Base-by-base conservation (phyloP, 768 basidiomycete genomes). In the Lactifluus rugatus region DNA sequence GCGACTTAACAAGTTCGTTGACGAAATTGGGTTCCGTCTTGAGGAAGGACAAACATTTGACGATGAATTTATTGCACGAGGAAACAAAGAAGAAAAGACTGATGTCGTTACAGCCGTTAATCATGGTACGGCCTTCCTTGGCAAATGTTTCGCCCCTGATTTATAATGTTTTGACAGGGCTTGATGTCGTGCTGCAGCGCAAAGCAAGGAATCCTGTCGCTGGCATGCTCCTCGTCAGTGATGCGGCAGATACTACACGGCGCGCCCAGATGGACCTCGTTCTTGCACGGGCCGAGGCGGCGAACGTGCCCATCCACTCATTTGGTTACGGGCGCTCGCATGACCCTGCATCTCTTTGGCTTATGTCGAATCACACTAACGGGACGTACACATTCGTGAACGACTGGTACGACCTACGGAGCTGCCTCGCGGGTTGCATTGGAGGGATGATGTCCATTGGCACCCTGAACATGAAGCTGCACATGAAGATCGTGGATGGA, bases 61-160 rank as follows among this genome's bases (percentile, higher is more conserved):
- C 14, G 83, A 84, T 63, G 78, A 80, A 59, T 81, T 81, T 62
- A 70, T 86, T 69, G 82, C 90, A 19, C 76, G 83, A 59, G 83
- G 83, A 14, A 82, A 82, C 58, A 86, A 86, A 68, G 94, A 97
- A 17, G 94, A 97, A 72, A 90, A 93, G 72, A 91, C 91, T 26
- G 95, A 96, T 70, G 95, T 99, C 17, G 93, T 98, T 23, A 95
- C 94, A 11, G 96, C 94, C n/a, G 91, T 97, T 57, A 99, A 99
- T 69, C 87, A 95, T 66, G 92, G 90, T 85, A 53, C 50, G 74
- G 54, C 48, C n/a, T 52, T 23, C 31, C 37, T 17, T 39, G 28
- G 14, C 16, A 13, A 55, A 17, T 54, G 60, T 48, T 54, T 2
- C 21, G 26, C n/a, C 6, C 6, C 4, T 37, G 17, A 17, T 52